Evolutionary conservation across 169 alveolate species (phyloP).

Genomic region (Plasmodium adleri): DNA sequence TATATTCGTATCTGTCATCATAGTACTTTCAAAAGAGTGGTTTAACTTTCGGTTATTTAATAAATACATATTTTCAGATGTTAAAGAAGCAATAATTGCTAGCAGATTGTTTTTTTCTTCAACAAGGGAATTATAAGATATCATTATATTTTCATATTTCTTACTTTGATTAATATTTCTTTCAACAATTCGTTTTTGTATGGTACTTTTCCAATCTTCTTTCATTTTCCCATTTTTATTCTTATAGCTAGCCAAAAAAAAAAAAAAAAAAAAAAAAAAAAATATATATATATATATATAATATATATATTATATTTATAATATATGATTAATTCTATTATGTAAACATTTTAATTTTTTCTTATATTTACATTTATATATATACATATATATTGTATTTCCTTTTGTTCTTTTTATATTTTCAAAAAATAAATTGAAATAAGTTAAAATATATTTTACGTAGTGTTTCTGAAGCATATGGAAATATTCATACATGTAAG

Average conservation of each 20-base stretch:
- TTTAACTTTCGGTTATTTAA: constrained; percentile 12
- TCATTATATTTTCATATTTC: constrained; percentile 27
- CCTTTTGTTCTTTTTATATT: too few relatives aligned
- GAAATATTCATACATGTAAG: too few relatives aligned
- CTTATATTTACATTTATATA: too few relatives aligned
- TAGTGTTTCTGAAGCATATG: too few relatives aligned
- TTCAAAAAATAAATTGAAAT: too few relatives aligned
- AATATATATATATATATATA: constrained; percentile 1
- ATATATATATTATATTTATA: background rate
- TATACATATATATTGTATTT: too few relatives aligned
- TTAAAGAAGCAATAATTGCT: constrained; percentile 62
- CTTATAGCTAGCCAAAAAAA: background rate
- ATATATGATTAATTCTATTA: too few relatives aligned
- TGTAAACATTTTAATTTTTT: too few relatives aligned
- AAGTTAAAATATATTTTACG: too few relatives aligned
- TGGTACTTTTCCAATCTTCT: constrained; percentile 52
- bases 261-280: constrained; percentile 5
- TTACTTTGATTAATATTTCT: constrained; percentile 51
- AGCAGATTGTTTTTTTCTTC: constrained; percentile 66
- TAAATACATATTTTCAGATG: constrained; percentile 44
- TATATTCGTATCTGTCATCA: background rate
- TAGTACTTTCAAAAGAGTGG: background rate
- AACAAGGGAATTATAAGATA: constrained; percentile 51
- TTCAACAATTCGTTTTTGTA: constrained; percentile 26
- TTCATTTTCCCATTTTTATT: constrained; percentile 17